Conservation (phyloP, 257 asterid genomes). For the Salvia miltiorrhiza region DNA sequence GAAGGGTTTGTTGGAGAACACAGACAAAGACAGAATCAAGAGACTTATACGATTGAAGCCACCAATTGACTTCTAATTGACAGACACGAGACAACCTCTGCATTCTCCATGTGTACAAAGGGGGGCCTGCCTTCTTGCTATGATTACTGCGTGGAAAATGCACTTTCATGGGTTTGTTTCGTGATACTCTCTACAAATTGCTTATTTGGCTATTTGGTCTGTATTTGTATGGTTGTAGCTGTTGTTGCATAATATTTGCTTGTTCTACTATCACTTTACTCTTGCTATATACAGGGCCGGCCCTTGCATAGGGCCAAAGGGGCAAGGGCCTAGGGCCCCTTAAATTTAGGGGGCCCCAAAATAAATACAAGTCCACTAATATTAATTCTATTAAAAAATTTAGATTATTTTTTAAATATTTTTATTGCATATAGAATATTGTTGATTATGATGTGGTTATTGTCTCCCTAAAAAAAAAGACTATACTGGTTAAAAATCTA, state of each 20-base stretch:
- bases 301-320: too few relatives aligned
- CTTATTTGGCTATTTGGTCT: not conserved
- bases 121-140: not conserved
- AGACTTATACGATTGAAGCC: conserved; percentile 50
- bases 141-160: not conserved
- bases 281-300: too few relatives aligned
- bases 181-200: not conserved
- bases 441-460: too few relatives aligned
- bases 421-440: too few relatives aligned
- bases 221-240: not conserved
- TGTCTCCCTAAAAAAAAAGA: too few relatives aligned
- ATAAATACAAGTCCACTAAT: too few relatives aligned
- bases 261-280: not conserved
- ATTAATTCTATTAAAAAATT: too few relatives aligned
- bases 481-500: too few relatives aligned
- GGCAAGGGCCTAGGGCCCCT: too few relatives aligned
- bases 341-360: too few relatives aligned
- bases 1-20: conserved; percentile 62
- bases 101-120: not conserved
- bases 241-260: not conserved
- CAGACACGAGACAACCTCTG: not conserved
- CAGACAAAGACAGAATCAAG: conserved; percentile 60
- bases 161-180: not conserved
- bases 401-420: too few relatives aligned
- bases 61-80: conserved; percentile 40